Conservation (phyloP, 2,329 filamentous ascomycete species). For the Talaromyces marneffei region DNA sequence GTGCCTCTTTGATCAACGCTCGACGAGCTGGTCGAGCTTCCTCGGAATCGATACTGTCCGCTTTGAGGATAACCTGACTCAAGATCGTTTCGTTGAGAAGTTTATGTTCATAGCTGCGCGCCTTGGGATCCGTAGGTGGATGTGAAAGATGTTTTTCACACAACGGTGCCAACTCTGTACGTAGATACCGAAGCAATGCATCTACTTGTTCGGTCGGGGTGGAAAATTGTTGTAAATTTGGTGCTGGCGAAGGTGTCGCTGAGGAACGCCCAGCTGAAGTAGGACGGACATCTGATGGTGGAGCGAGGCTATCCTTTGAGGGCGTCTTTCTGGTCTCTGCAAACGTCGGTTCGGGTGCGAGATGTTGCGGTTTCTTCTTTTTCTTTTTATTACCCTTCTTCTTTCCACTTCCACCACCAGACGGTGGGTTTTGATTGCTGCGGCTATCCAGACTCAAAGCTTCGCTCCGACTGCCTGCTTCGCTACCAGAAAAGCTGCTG, state of each 20-base stretch:
- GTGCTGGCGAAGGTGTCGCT: constrained; percentile 25
- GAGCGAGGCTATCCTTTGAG: background rate
- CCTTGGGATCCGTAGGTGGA: constrained; percentile 36
- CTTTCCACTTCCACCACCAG: constrained; percentile 7
- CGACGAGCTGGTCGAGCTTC: constrained; percentile 48
- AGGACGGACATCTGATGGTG: constrained; percentile 16
- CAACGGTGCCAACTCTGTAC: constrained; percentile 33
- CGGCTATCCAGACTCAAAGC: constrained; percentile 14
- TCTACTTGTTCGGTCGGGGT: constrained; percentile 35
- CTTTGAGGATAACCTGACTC: constrained; percentile 42
- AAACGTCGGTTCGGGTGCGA: background rate
- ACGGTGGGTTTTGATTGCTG: constrained; percentile 7
- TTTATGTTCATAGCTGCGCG: constrained; percentile 39
- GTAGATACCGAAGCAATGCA: constrained; percentile 33
- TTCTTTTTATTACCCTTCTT: constrained; percentile 20
- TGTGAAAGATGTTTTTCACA: constrained; percentile 34
- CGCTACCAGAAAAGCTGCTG: constrained; percentile 30
- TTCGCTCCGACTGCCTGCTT: constrained; percentile 19
- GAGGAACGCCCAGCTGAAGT: constrained; percentile 14
- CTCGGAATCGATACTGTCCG: constrained; percentile 68
- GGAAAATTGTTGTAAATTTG: constrained; percentile 29
- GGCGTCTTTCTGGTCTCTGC: background rate
- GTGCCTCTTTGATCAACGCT: constrained; percentile 39
- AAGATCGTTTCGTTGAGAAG: constrained; percentile 41
- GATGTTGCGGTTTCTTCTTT: constrained; percentile 20